Evolutionary conservation across 352 stramenopile genomes (phyloP), one percentile per base, ranked within the genome.

Genomic region (Hyaloperonospora brassicae): DNA sequence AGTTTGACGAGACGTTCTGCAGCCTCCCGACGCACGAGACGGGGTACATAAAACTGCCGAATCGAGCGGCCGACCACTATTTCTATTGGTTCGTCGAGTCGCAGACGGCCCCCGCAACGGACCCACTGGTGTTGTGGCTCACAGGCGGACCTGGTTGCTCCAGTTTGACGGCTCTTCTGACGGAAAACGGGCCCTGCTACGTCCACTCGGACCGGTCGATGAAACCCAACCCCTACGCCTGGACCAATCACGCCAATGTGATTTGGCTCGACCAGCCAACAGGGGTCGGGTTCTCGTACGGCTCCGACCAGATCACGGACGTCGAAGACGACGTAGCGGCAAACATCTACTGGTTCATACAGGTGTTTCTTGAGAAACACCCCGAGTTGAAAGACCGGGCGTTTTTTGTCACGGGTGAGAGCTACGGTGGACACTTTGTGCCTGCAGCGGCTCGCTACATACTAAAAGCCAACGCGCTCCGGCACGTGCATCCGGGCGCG

Each of bases 71-170:
- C 35, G 67, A 84, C 48, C 57, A 79, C 25, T 87, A 85, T 58
- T 87, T 87, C 59, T 87, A 85, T 53, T 87, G 76, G 76, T 81
- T 80, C 49, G 68, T 80, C 0, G 59, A 79, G 52, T 85, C 76
- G 4, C 63, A 59, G n/a, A 59, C 44, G 10, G 44, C 57, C 5
- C 61, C 67, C 2, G 21, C 57, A 24, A 62, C 57, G 17, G 79
- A 82, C 36, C 79, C 79, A 21, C 53, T 89, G 9, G 63, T 89
- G 14, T 62, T 89, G 5, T 89, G 79, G 79, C 60, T 89, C 14
- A 84, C 72, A 5, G 79, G 76, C 14, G 79, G 79, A 11, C 79
- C 76, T 3, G 79, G 79, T 0, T 84, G 70, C 51, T 84, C 72
- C 36, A 83, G 69, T 50, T 76, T 86, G 61, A 67, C 71, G 60